Conservation (phyloP, 306 rosid species). For the Adenanthera pavonina region DNA sequence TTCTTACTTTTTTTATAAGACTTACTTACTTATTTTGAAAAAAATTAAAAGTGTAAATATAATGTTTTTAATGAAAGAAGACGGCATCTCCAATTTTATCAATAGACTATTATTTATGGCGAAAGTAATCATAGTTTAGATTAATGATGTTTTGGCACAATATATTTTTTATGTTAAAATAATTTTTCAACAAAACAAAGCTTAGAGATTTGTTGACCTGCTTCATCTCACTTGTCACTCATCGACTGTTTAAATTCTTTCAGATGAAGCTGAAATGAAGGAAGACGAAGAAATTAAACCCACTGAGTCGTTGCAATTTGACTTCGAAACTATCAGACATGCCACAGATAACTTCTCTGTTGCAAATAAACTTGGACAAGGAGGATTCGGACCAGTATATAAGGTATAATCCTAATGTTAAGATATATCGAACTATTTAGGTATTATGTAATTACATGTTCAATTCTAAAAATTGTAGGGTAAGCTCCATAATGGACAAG, state of each 20-base stretch:
- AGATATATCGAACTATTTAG: neutral
- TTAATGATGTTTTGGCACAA: neutral
- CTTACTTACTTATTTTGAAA: neutral
- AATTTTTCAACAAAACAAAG: neutral
- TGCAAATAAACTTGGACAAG: slow-evolving; percentile 48
- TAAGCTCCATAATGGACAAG: slow-evolving; percentile 18
- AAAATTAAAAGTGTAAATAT: neutral
- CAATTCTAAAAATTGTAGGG: slow-evolving; percentile 27
- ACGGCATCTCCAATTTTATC: neutral
- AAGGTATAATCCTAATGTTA: slow-evolving; percentile 16
- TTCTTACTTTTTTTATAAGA: too few species aligned
- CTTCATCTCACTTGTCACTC: neutral
- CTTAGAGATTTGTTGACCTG: neutral
- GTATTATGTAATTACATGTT: neutral
- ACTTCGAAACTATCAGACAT: slow-evolving; percentile 35
- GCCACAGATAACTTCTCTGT: slow-evolving; percentile 44
- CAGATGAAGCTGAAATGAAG: neutral
- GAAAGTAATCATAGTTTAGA: neutral
- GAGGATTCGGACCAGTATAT: slow-evolving; percentile 52
- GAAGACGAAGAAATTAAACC: slow-evolving; percentile 34
- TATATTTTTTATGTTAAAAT: neutral
- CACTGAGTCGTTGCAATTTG: slow-evolving; percentile 24
- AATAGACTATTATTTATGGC: neutral
- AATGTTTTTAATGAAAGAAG: neutral
- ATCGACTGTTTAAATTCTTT: neutral